Evolutionary conservation across 129 eudicot genomes (phyloP).

Genomic region (Flaveria brownii): DNA sequence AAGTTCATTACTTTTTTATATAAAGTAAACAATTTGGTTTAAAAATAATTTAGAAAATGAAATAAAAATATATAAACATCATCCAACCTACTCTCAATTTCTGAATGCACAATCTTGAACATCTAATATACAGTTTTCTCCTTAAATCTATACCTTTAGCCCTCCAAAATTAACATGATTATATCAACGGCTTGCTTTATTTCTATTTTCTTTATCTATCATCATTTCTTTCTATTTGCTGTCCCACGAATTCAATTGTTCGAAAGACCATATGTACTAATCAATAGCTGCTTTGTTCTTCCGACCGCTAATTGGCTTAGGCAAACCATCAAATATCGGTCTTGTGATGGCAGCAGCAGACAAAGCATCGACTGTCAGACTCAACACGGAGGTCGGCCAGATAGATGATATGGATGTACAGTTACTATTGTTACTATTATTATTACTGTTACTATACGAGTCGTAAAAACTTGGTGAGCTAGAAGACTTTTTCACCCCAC

Average conservation of each 20-base stretch:
- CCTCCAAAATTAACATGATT: slow-evolving; percentile 17
- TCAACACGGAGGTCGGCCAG: slow-evolving; percentile 68
- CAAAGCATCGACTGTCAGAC: slow-evolving; percentile 66
- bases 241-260: slow-evolving; percentile 23
- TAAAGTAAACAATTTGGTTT: slow-evolving; percentile 4
- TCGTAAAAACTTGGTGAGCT: slow-evolving; percentile 78
- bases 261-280: slow-evolving; percentile 36
- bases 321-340: slow-evolving; percentile 83
- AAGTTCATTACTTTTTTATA: no score
- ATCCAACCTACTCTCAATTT: slow-evolving; percentile 25
- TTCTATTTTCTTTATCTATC: slow-evolving; percentile 31
- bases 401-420: slow-evolving; percentile 49
- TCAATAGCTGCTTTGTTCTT: slow-evolving; percentile 81
- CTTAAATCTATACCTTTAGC: slow-evolving; percentile 33
- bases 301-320: slow-evolving; percentile 62
- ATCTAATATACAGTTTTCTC: slow-evolving; percentile 34
- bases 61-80: slow-evolving; percentile 33
- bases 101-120: slow-evolving; percentile 27
- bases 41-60: slow-evolving; percentile 16
- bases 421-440: background rate
- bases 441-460: slow-evolving; percentile 38
- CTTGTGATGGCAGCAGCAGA: slow-evolving; percentile 65
- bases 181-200: slow-evolving; percentile 24
- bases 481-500: slow-evolving; percentile 76
- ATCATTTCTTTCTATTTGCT: slow-evolving; percentile 28